Percentiles rank a stretch among this genome's conserved stretches.
Conservation (phyloP, 164 flowering plant genomes). For the Macadamia tetraphylla region DNA sequence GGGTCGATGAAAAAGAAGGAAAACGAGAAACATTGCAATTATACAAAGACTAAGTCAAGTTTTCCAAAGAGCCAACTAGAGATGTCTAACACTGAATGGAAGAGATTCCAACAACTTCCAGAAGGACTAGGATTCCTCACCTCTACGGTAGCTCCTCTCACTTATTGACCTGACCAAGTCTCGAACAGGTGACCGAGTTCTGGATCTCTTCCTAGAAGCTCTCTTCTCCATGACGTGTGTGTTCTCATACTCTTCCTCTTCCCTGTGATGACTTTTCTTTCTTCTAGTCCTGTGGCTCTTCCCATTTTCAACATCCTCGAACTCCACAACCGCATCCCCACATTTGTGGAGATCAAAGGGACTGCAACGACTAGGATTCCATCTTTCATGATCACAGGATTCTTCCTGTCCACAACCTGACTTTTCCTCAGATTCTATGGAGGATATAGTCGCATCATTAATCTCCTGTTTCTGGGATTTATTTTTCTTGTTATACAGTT, state of each 20-base stretch:
- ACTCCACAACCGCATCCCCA: neutral
- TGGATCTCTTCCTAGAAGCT: conserved; percentile 12
- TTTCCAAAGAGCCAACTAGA: neutral
- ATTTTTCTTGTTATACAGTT: neutral
- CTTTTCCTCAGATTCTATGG: neutral
- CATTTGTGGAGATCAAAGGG: neutral
- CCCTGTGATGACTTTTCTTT: neutral
- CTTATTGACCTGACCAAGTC: conserved; percentile 2
- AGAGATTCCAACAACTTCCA: too few species aligned
- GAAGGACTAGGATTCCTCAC: neutral
- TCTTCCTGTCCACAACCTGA: neutral
- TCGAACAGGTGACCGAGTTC: conserved; percentile 11
- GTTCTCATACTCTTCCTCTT: neutral
- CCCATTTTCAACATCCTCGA: neutral
- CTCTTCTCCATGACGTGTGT: too few species aligned
- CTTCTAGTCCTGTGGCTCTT: neutral
- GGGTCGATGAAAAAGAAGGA: neutral
- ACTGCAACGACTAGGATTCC: neutral
- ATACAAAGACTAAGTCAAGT: neutral
- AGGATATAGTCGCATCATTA: neutral
- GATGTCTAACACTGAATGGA: too few species aligned
- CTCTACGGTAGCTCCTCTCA: neutral
- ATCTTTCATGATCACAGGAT: neutral
- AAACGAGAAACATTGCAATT: neutral
- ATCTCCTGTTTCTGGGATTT: conserved; percentile 1